Evolutionary conservation across 106 monocot species (phyloP), one percentile per base, ranked within the genome.

Genomic region (Gastrodia elata): DNA sequence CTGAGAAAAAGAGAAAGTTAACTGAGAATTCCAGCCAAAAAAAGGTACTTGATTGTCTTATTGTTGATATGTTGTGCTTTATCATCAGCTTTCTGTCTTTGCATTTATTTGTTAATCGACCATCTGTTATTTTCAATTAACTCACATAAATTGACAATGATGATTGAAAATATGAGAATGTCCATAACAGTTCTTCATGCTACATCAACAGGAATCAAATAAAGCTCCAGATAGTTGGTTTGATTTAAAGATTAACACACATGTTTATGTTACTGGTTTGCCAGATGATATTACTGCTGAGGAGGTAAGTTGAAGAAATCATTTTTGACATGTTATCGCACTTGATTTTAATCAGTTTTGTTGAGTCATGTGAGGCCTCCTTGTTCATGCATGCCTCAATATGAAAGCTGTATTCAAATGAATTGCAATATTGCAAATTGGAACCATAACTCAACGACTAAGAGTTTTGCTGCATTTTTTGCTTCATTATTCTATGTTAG

Each of bases 141-240:
- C 28, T 61, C 30, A 61, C 61, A 30, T 52, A 52, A 6, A 61
- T 61, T 30, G 61, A 32, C 4, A 25, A 30, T 67, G 67, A 20
- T 67, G 2, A 36, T 67, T 67, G 67, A 67, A 38, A 67, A 38
- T 67, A 20, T 35, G 27, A n/a, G n/a, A 20, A 4, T 18, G 16
- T 36, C n/a, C 18, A 36, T 67, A 67, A 67, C 1, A 7, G 15
- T 36, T 36, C 25, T 67, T 67, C 6, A 3, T 67, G 67, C 9
- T 71, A 59, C 58, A 41, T 67, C 72, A 13, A 65, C 86, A 98
- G 97, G 97, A 98, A 87, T 82, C 90, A 39, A 85, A 98, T 79
- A 88, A 98, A 83, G 86, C 88, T 68, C 97, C 97, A 78, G 86
- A 87, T 8, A 85, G 90, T 77, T 98, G 97, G 97, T 98, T 98